Percentiles rank a stretch among this genome's conserved stretches.
Conservation (phyloP, 495 filamentous ascomycete genomes). For the Melanomma pulvis-pyrius region DNA sequence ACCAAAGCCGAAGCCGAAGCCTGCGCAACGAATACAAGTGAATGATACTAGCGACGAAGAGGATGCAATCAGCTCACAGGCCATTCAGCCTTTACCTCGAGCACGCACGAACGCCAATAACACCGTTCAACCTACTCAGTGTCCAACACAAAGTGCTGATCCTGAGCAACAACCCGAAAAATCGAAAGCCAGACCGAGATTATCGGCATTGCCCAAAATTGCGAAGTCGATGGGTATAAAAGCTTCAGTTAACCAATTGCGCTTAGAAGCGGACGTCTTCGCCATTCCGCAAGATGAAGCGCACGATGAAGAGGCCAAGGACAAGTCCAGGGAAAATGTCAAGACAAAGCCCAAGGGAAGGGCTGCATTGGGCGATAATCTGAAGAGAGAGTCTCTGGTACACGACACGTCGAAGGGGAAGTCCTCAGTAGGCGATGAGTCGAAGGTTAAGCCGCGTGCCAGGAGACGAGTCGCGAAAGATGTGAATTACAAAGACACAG, state of each 20-base stretch:
- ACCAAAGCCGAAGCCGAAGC: constrained; percentile 2
- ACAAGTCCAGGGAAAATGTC: too few relatives aligned
- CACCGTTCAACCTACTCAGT: background rate
- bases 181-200: background rate
- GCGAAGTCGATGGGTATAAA: background rate
- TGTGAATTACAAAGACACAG: constrained; percentile 14
- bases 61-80: background rate
- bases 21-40: background rate
- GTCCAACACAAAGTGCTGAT: background rate
- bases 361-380: too few relatives aligned
- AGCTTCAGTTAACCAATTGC: background rate
- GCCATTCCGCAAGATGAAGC: constrained; percentile 4
- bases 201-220: background rate
- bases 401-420: background rate
- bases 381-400: background rate
- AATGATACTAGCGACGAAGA: background rate
- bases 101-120: background rate
- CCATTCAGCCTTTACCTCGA: background rate
- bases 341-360: too few relatives aligned
- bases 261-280: background rate
- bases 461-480: background rate
- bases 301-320: too few relatives aligned
- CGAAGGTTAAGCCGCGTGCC: background rate
- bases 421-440: background rate
- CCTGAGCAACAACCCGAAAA: background rate